These are phyloP conservation scores for Boletus tomentosulus DNA, from an alignment of 768 basidiomycete genomes.

Conservation along the genomic window DNA sequence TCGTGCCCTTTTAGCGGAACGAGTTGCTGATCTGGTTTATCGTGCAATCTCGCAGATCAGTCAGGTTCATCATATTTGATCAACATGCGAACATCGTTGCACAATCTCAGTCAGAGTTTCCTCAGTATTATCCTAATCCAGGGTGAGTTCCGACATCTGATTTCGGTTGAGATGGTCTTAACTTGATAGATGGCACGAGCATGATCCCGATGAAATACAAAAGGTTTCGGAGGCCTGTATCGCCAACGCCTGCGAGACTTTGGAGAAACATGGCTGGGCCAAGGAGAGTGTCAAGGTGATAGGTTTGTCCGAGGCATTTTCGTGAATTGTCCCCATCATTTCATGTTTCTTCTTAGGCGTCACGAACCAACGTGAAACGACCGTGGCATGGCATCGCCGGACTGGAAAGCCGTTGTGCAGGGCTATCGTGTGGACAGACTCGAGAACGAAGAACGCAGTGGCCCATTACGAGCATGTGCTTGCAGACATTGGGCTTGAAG, in stretches of 20 bases:
- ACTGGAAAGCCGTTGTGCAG: slow-evolving; percentile 87
- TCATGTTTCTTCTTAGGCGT: slow-evolving; percentile 50
- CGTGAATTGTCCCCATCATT: neutral
- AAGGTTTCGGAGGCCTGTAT: slow-evolving; percentile 73
- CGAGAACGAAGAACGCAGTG: slow-evolving; percentile 83
- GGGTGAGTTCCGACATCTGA: slow-evolving; percentile 45
- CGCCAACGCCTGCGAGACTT: slow-evolving; percentile 57
- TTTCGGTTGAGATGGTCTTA: neutral
- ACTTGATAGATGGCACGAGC: slow-evolving; percentile 82
- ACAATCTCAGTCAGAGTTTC: slow-evolving; percentile 88
- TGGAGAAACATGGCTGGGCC: slow-evolving; percentile 75
- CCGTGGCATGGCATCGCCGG: slow-evolving; percentile 86
- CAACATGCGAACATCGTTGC: slow-evolving; percentile 82
- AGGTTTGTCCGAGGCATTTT: slow-evolving; percentile 48
- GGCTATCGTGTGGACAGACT: slow-evolving; percentile 96
- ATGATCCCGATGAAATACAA: slow-evolving; percentile 82
- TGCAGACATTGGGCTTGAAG: slow-evolving; percentile 68
- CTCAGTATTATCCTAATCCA: slow-evolving; percentile 88
- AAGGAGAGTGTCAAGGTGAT: slow-evolving; percentile 86
- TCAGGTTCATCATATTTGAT: slow-evolving; percentile 90
- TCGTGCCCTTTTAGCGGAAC: neutral
- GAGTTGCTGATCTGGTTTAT: slow-evolving; percentile 1
- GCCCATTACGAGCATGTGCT: slow-evolving; percentile 75
- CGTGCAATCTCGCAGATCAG: slow-evolving; percentile 51
- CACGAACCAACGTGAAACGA: slow-evolving; percentile 96